phyloP scores from a whole-genome alignment of 2,329 filamentous ascomycete species.

The Cytospora piceae region DNA sequence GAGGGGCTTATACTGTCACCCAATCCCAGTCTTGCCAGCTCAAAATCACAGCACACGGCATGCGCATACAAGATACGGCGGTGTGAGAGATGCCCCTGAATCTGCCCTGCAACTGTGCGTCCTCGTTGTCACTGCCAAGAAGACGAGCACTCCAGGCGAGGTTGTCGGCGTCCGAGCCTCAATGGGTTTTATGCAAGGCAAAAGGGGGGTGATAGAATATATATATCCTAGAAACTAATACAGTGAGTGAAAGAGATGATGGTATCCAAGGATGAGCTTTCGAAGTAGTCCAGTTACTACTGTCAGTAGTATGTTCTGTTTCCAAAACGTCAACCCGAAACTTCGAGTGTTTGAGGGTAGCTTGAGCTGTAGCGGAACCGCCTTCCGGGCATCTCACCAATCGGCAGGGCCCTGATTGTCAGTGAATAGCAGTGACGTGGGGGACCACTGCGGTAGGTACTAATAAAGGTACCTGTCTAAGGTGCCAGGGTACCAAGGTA shows the following conservation, averaged over 20 bases:
- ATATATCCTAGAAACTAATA: neutral
- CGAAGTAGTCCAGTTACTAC: neutral
- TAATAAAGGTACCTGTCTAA: neutral
- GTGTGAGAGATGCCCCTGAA: neutral
- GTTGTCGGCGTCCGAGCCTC: neutral
- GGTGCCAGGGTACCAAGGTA: neutral
- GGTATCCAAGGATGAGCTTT: neutral
- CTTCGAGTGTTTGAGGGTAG: too few relatives aligned
- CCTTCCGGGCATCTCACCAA: slow-evolving; percentile 13
- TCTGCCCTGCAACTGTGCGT: neutral
- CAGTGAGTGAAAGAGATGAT: neutral
- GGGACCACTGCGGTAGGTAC: too few relatives aligned
- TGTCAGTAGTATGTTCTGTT: neutral
- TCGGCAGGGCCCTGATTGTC: slow-evolving; percentile 20
- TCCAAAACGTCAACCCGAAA: too few relatives aligned
- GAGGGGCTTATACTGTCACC: neutral
- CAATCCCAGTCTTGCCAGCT: neutral
- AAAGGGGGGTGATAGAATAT: neutral
- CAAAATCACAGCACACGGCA: neutral
- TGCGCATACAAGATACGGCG: neutral
- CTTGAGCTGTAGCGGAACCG: neutral
- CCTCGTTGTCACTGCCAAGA: neutral
- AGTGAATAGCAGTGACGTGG: neutral
- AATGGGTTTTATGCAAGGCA: neutral
- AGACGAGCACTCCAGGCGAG: neutral